phyloP scores from a whole-genome alignment of 129 eudicot species.

The Helianthus annuus region DNA sequence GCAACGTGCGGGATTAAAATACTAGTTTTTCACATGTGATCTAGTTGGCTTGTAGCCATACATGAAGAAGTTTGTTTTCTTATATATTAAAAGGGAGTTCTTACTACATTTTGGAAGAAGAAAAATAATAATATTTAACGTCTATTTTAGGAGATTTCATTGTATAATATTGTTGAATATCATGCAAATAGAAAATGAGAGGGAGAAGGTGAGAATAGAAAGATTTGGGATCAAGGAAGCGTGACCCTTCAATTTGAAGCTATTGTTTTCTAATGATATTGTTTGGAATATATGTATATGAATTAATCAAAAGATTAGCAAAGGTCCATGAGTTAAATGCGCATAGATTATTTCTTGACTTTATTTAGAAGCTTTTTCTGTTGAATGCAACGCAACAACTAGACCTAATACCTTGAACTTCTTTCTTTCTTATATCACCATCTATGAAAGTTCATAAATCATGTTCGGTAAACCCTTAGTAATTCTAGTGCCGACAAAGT shows the following conservation, averaged over 20 bases:
- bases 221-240: conserved; percentile 45
- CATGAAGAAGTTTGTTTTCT: neutral
- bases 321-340: conserved; percentile 31
- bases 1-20: no score
- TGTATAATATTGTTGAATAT: conserved; percentile 15
- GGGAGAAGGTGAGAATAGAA: conserved; percentile 30
- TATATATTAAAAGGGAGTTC: neutral
- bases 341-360: conserved; percentile 22
- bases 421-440: conserved; percentile 6
- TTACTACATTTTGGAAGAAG: neutral
- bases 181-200: conserved; percentile 21
- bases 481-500: neutral
- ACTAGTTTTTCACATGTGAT: neutral
- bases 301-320: conserved; percentile 18
- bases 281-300: conserved; percentile 17
- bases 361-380: conserved; percentile 16
- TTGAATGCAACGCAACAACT: conserved; percentile 36
- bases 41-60: neutral
- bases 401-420: neutral
- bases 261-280: conserved; percentile 27
- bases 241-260: conserved; percentile 33
- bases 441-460: neutral
- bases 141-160: neutral
- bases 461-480: neutral
- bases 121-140: neutral